Evolutionary conservation across 2,329 filamentous ascomycete genomes (phyloP).

Genomic region (Trichoderma sp.): DNA sequence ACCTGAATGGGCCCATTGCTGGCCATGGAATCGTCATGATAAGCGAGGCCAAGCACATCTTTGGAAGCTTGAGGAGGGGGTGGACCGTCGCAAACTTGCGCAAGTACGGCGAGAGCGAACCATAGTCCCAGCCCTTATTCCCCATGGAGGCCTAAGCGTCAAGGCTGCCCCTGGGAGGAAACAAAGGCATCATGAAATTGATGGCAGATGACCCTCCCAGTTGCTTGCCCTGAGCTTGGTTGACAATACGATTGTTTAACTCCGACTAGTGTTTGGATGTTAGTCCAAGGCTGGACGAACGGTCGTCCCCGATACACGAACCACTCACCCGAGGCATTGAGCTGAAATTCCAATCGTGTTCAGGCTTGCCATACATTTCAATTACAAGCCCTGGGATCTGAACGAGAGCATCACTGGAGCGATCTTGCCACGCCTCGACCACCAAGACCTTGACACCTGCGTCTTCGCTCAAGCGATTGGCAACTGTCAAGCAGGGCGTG

Average conservation of each 20-base stretch:
- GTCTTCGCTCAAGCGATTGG: constrained; percentile 28
- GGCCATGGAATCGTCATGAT: constrained; percentile 32
- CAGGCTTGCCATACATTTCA: constrained; percentile 23
- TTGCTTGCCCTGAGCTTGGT: constrained; percentile 46
- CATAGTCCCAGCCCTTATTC: constrained; percentile 29
- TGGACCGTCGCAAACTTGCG: constrained; percentile 35
- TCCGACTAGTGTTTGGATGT: neutral
- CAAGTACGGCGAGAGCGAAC: constrained; percentile 33
- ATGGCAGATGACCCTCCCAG: constrained; percentile 53
- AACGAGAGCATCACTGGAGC: constrained; percentile 20
- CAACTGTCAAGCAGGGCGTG: constrained; percentile 30
- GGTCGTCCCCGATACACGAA: too few species aligned
- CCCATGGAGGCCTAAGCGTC: constrained; percentile 29
- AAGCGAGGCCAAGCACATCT: constrained; percentile 30
- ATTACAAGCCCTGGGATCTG: constrained; percentile 22
- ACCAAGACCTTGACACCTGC: constrained; percentile 25
- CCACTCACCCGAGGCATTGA: constrained; percentile 23
- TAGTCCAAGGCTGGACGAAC: neutral
- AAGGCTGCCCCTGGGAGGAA: constrained; percentile 20
- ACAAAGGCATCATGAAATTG: constrained; percentile 48
- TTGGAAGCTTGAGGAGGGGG: constrained; percentile 27
- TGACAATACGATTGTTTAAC: constrained; percentile 22
- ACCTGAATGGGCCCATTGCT: constrained; percentile 38
- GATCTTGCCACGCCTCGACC: constrained; percentile 27
- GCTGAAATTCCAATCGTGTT: constrained; percentile 26